Evolutionary conservation across 495 filamentous ascomycete genomes (phyloP), one percentile per base, ranked within the genome.

Genomic region (Talaromyces borbonicus): DNA sequence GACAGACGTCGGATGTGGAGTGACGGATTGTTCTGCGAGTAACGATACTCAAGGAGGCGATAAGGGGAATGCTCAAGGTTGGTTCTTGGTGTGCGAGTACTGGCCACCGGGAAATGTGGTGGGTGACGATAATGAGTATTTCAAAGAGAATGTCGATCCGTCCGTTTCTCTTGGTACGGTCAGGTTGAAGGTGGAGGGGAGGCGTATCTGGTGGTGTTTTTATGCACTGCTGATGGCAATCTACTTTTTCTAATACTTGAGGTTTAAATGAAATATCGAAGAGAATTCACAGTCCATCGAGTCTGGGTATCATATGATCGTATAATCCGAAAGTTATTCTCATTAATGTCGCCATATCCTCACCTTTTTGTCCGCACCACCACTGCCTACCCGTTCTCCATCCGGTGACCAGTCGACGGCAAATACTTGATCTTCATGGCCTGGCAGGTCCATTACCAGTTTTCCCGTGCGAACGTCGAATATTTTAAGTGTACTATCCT

Each of bases 361-460:
- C 32, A 95, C 82, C 27, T 80, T 82, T 67, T 92, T 95, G 66
- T 98, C 92, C 55, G 90, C 90, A 11, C 92, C 92, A 27, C 90
- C 92, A 58, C 87, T 94, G 16, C 78, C 83, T 22, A 95, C 87
- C 54, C 79, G 82, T 46, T 83, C 69, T 18, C 89, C 89, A 62
- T 95, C 88, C 8, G 85, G 79, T 57, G 80, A 84, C 89, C 89
- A 95, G 60, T 94, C 89, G 14, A 95, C 83, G 1, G 87, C 87
- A 67, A 84, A 94, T 8, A 97, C 92, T 66, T 97, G 89, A 53
- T 95, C 93, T 57, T 87, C 75, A 63, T 99, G 93, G 4, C 92
- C 93, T 0, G 90, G 89, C 20, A 99, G 72, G 73, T 99, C 89
- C 55, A 75, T 82, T 49, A 78, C 74, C 45, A 97, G 62, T 57